Percentiles rank a stretch among this genome's conserved stretches.
These are phyloP conservation scores for Halophytophthora batemanensis DNA, from an alignment of 352 stramenopile species.

Conservation along the genomic window DNA sequence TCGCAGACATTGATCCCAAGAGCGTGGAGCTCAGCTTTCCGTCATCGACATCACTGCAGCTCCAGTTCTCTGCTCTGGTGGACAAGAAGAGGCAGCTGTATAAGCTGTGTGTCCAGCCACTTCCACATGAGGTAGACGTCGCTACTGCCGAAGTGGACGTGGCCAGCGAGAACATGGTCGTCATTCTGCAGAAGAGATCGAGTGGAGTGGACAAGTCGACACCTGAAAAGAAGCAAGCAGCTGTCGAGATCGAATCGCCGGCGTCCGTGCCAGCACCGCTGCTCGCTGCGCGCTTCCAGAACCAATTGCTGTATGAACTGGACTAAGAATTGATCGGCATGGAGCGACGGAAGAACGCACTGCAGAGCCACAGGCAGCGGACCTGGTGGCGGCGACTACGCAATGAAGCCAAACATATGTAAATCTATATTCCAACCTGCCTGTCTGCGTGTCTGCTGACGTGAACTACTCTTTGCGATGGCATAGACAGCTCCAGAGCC, in stretches of 20 bases:
- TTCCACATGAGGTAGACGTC: conserved; percentile 30
- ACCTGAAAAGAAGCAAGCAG: not conserved
- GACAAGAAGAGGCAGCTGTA: conserved; percentile 17
- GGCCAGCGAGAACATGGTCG: conserved; percentile 68
- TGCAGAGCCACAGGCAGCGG: too few relatives aligned
- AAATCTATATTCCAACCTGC: conserved; percentile 32
- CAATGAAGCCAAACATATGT: conserved; percentile 11
- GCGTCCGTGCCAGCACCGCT: conserved; percentile 10
- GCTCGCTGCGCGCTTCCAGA: conserved; percentile 51
- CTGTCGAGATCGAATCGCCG: not conserved
- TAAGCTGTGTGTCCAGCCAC: conserved; percentile 27
- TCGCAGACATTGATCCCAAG: conserved; percentile 28
- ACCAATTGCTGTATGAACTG: conserved; percentile 69
- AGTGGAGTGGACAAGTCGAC: too few relatives aligned
- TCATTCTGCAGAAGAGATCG: conserved; percentile 52
- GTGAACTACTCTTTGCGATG: too few relatives aligned
- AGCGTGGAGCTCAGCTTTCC: conserved; percentile 45
- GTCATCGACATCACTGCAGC: conserved; percentile 25
- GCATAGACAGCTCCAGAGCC: too few relatives aligned
- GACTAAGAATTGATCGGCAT: conserved; percentile 24
- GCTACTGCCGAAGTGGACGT: conserved; percentile 41
- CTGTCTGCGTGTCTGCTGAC: conserved; percentile 8
- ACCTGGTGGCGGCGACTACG: conserved; percentile 5
- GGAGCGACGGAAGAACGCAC: conserved; percentile 1
- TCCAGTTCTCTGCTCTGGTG: conserved; percentile 25